These are phyloP conservation scores for Boletus fagicola DNA, from an alignment of 768 basidiomycete genomes.

Conservation along the genomic window DNA sequence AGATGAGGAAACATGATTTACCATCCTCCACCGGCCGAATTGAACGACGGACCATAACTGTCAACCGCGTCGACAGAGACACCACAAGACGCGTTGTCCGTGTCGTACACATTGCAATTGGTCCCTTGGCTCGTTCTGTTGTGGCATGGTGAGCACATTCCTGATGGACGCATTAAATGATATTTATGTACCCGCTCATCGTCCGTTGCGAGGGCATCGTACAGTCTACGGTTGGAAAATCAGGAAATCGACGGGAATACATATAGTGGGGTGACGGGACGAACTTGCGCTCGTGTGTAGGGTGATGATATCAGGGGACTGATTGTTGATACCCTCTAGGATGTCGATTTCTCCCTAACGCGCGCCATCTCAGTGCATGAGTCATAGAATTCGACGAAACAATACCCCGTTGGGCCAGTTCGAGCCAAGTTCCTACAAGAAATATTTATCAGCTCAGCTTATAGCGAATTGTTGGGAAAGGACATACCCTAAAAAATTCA, in stretches of 20 bases:
- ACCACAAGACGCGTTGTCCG: constrained; percentile 33
- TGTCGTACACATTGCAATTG: constrained; percentile 33
- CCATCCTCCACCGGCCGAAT: constrained; percentile 37
- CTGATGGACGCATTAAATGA: not conserved
- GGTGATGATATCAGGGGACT: constrained; percentile 25
- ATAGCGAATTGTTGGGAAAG: not conserved
- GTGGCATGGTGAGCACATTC: not conserved
- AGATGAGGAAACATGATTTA: constrained; percentile 5
- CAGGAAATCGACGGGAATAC: not conserved
- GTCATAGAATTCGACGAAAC: not conserved
- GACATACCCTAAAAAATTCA: constrained; percentile 19
- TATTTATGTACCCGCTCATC: constrained; percentile 31
- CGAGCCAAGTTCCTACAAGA: constrained; percentile 26
- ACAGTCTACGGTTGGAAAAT: constrained; percentile 22
- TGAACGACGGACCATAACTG: constrained; percentile 38
- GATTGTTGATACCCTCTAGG: constrained; percentile 35
- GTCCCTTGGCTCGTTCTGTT: constrained; percentile 22
- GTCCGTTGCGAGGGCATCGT: constrained; percentile 32
- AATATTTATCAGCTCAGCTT: not conserved
- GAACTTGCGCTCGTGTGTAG: constrained; percentile 30
- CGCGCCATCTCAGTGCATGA: not conserved
- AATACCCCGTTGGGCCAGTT: constrained; percentile 26
- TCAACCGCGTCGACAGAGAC: constrained; percentile 24
- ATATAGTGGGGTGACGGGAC: not conserved
- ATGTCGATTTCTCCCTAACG: constrained; percentile 35